These are phyloP conservation scores for Linderniella brevidens DNA, from an alignment of 257 asterid species.

Conservation along the genomic window DNA sequence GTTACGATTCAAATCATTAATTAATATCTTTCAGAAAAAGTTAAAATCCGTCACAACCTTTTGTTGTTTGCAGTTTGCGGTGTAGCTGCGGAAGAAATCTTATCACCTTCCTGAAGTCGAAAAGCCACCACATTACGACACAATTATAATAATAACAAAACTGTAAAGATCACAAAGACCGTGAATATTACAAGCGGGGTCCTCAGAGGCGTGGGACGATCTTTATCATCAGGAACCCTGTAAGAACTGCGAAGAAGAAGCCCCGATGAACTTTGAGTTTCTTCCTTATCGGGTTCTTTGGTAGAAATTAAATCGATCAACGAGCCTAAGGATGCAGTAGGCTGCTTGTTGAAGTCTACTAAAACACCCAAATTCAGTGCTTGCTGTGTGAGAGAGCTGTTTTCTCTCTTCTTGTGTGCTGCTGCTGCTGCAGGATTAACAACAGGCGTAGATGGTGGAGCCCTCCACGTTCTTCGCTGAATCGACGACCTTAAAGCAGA, in stretches of 20 bases:
- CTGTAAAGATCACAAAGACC: background rate
- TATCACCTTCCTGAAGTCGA: background rate
- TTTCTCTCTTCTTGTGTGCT: conserved; percentile 32
- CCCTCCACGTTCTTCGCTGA: conserved; percentile 21
- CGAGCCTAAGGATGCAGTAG: conserved; percentile 36
- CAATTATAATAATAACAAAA: background rate
- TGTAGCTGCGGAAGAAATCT: no score
- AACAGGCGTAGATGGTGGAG: conserved; percentile 34
- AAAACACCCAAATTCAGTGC: conserved; percentile 18
- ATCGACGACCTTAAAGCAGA: conserved; percentile 36
- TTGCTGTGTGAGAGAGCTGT: conserved; percentile 7
- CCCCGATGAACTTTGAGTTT: conserved; percentile 18
- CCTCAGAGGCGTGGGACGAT: conserved; percentile 33
- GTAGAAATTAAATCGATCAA: conserved; percentile 24
- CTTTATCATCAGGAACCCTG: conserved; percentile 13
- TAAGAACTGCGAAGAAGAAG: conserved; percentile 14
- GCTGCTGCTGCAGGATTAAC: conserved; percentile 18
- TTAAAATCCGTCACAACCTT: conserved; percentile 7
- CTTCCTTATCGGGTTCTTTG: conserved; percentile 30
- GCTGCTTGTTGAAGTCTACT: conserved; percentile 10
- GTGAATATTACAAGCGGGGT: conserved; percentile 33
- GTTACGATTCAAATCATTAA: background rate
- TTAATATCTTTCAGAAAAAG: conserved; percentile 18
- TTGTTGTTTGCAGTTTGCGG: no score
- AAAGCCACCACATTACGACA: background rate